These are phyloP conservation scores for Elaphomyces granulatus DNA, from an alignment of 495 filamentous ascomycete species.

Conservation along the genomic window DNA sequence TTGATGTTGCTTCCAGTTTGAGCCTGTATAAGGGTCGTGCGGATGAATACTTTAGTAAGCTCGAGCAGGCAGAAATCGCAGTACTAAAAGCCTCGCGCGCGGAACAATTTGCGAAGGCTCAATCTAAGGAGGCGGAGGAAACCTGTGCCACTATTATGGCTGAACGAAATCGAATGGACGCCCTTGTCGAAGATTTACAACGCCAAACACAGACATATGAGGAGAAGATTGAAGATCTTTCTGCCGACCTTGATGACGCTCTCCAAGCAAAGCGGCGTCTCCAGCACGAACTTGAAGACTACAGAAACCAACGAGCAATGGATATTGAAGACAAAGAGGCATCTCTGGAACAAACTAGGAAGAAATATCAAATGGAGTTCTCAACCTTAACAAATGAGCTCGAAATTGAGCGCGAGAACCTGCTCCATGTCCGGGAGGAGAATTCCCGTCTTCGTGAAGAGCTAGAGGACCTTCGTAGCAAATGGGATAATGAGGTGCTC, in stretches of 20 bases:
- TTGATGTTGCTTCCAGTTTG: conserved; percentile 71
- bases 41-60: conserved; percentile 94
- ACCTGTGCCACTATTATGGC: conserved; percentile 81
- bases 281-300: conserved; percentile 96
- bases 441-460: conserved; percentile 75
- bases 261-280: conserved; percentile 86
- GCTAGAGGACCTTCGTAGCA: conserved; percentile 82
- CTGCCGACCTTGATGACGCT: conserved; percentile 74
- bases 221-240: conserved; percentile 82
- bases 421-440: conserved; percentile 51
- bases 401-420: conserved; percentile 81
- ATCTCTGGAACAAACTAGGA: conserved; percentile 90
- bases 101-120: conserved; percentile 84
- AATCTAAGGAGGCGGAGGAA: conserved; percentile 81
- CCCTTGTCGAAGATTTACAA: conserved; percentile 77
- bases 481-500: conserved; percentile 97
- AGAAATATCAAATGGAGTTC: conserved; percentile 94
- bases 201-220: conserved; percentile 78
- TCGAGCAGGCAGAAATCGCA: conserved; percentile 92
- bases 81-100: conserved; percentile 85
- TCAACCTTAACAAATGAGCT: conserved; percentile 78
- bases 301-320: conserved; percentile 84
- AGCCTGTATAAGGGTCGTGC: conserved; percentile 84
- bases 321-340: conserved; percentile 95
- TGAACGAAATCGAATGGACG: conserved; percentile 82